Evolutionary conservation across 2,329 filamentous ascomycete species (phyloP).

Genomic region (Trichoderma arundinaceum): DNA sequence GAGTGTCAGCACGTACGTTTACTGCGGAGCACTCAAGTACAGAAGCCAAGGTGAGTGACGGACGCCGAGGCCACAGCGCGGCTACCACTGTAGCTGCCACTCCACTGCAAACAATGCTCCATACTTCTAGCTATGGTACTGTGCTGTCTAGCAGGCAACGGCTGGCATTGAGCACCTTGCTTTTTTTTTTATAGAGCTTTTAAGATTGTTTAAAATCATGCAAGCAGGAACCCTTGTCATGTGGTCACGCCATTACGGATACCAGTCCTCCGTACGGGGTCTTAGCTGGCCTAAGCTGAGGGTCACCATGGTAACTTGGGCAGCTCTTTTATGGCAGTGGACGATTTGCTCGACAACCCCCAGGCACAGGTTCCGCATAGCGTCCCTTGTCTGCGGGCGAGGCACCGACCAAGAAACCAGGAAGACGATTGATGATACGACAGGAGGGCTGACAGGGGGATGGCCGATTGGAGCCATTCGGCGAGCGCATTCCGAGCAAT

Average conservation of each 20-base stretch:
- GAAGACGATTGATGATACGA: slow-evolving; percentile 8
- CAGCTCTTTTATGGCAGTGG: background rate
- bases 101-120: background rate
- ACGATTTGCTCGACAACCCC: background rate
- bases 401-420: slow-evolving; percentile 2
- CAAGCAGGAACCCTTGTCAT: slow-evolving; percentile 19
- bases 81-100: slow-evolving; percentile 15
- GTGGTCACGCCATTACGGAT: slow-evolving; percentile 22
- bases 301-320: slow-evolving; percentile 25
- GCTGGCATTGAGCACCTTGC: background rate
- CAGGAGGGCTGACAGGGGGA: slow-evolving; percentile 13
- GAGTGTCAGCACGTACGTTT: slow-evolving; percentile 15
- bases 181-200: slow-evolving; percentile 3
- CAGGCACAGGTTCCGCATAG: slow-evolving; percentile 17
- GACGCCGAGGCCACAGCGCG: slow-evolving; percentile 8
- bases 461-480: slow-evolving; percentile 18
- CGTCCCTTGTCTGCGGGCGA: slow-evolving; percentile 1
- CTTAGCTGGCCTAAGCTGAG: slow-evolving; percentile 9
- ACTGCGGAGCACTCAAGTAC: background rate
- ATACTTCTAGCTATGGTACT: no score
- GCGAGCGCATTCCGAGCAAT: slow-evolving; percentile 26
- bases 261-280: slow-evolving; percentile 7
- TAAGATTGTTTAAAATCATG: slow-evolving; percentile 18
- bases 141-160: no score
- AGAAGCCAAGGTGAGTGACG: slow-evolving; percentile 4